phyloP scores from a whole-genome alignment of 805 yeast species.

The Geotrichum ghanense region DNA sequence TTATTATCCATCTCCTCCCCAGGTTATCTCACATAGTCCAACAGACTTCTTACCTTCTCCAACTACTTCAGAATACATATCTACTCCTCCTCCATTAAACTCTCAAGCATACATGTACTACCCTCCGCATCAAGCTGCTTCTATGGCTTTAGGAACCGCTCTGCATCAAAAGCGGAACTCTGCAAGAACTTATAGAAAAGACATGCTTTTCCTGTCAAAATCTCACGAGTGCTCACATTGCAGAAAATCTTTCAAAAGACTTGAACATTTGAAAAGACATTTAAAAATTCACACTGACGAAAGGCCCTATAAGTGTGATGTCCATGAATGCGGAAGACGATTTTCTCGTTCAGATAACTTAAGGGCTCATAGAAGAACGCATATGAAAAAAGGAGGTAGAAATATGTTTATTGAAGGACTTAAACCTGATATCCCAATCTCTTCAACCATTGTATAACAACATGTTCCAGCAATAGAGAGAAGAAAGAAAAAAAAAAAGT shows the following conservation, averaged over 20 bases:
- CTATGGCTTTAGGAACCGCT: too few species aligned
- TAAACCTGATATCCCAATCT: conserved; percentile 6
- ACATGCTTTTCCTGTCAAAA: too few species aligned
- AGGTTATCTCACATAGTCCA: neutral
- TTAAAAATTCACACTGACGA: conserved; percentile 66
- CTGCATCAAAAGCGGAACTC: too few species aligned
- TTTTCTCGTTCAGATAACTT: conserved; percentile 73
- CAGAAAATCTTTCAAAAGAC: conserved; percentile 28
- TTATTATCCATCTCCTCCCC: neutral
- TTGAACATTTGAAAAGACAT: conserved; percentile 41
- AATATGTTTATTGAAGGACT: conserved; percentile 30
- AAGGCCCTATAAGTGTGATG: conserved; percentile 59
- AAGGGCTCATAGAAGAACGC: conserved; percentile 66
- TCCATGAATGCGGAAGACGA: conserved; percentile 44
- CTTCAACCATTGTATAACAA: neutral
- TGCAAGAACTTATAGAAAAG: too few species aligned
- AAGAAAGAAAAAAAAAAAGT: too few species aligned
- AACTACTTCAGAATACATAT: neutral
- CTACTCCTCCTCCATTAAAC: neutral
- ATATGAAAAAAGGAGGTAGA: conserved; percentile 34
- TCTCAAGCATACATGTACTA: conserved; percentile 9
- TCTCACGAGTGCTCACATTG: conserved; percentile 28
- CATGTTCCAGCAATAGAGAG: too few species aligned
- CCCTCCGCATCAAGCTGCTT: conserved; percentile 10
- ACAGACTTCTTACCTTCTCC: neutral